phyloP scores from a whole-genome alignment of 495 filamentous ascomycete species.

The Penicillium atrosanguineum region DNA sequence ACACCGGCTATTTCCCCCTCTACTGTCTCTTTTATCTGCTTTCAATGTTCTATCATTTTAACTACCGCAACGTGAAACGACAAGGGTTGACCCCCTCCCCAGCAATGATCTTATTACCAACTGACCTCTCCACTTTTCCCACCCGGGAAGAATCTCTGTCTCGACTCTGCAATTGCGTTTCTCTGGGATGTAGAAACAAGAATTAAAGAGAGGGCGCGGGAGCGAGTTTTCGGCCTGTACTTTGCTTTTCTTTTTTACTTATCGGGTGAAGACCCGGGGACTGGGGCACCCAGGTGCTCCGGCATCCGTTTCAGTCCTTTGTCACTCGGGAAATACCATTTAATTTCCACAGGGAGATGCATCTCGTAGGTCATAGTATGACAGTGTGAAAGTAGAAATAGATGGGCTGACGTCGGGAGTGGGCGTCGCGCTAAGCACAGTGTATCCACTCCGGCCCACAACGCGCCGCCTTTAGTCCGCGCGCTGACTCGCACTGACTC shows the following conservation, averaged over 20 bases:
- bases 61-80: constrained; percentile 9
- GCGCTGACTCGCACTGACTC: not conserved
- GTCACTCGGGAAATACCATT: constrained; percentile 1
- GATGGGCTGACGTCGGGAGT: constrained; percentile 5
- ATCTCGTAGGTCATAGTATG: not conserved
- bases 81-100: constrained; percentile 14
- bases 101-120: not conserved
- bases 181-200: constrained; percentile 31
- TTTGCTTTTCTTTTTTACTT: constrained; percentile 10
- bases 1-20: not conserved
- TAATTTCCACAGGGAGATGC: not conserved
- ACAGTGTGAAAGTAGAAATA: not conserved
- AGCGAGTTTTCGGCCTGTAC: constrained; percentile 14
- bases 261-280: not conserved
- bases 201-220: constrained; percentile 25
- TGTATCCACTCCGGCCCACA: constrained; percentile 18
- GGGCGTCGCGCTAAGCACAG: constrained; percentile 9
- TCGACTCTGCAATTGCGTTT: constrained; percentile 16
- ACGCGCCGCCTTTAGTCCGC: constrained; percentile 12
- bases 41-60: not conserved
- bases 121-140: constrained; percentile 4
- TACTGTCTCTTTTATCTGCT: not conserved
- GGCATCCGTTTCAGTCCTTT: constrained; percentile 2
- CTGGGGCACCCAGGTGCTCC: not conserved
- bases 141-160: constrained; percentile 3